A percentile compares a stretch with the other conserved stretches of the same genome.
phyloP scores from a whole-genome alignment of 208 protist genomes.

The Leishmania martiniquensis region DNA sequence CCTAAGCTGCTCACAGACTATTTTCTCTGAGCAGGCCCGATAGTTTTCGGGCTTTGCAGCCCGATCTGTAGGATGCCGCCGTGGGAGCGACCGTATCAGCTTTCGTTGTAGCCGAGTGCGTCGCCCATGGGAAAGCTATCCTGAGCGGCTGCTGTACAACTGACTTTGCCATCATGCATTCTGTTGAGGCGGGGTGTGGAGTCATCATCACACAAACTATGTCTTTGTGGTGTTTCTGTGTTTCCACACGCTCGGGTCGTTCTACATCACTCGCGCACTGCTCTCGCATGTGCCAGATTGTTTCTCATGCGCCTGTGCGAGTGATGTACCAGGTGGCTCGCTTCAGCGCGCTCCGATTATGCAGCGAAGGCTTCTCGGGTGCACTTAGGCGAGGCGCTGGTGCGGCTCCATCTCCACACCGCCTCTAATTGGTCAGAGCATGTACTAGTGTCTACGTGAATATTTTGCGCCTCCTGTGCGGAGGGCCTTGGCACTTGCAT shows the following conservation, averaged over 20 bases:
- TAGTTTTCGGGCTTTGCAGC: not conserved
- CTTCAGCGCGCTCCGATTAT: not conserved
- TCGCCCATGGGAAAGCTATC: too few relatives aligned
- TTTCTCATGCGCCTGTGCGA: too few relatives aligned
- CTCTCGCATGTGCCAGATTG: not conserved
- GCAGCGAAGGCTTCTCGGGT: not conserved
- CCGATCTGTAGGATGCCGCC: not conserved
- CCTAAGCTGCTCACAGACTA: not conserved
- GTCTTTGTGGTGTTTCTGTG: not conserved
- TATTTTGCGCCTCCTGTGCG: not conserved
- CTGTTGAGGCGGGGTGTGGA: not conserved
- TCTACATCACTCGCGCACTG: not conserved
- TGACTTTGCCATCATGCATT: not conserved
- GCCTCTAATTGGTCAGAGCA: not conserved
- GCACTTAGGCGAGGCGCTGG: not conserved
- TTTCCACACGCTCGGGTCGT: not conserved
- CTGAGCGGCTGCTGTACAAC: not conserved
- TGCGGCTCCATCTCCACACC: not conserved
- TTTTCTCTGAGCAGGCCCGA: not conserved
- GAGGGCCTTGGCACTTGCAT: not conserved
- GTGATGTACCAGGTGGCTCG: not conserved
- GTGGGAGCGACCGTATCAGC: not conserved
- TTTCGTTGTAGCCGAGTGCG: not conserved
- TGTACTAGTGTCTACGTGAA: not conserved
- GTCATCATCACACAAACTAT: not conserved